phyloP scores from a whole-genome alignment of 73 alveolate genomes.

The Paramecium octaurelia region DNA sequence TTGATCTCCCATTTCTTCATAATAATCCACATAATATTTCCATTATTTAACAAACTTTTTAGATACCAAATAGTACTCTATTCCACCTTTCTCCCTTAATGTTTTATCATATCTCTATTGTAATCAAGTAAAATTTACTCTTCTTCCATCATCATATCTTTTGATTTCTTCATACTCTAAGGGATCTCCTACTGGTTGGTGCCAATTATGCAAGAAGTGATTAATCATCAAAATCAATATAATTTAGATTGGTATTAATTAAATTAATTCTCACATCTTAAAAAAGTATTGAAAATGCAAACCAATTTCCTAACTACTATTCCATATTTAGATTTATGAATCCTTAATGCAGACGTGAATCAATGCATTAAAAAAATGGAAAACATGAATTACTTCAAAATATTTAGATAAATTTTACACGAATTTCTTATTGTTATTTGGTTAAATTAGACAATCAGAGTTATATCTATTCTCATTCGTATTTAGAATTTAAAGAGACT shows the following conservation, averaged over 20 bases:
- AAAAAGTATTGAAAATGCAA: not conserved
- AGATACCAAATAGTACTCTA: constrained; percentile 1
- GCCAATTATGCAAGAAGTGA: not conserved
- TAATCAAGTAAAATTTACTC: not conserved
- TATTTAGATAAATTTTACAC: not conserved
- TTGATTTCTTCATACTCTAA: not conserved
- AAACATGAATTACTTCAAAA: not conserved
- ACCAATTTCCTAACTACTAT: not conserved
- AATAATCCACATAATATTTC: constrained; percentile 10
- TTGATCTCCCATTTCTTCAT: constrained; percentile 21
- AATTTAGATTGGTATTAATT: not conserved
- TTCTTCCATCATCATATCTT: constrained; percentile 12
- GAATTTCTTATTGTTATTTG: not conserved
- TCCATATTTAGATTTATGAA: not conserved
- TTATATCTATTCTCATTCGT: not conserved
- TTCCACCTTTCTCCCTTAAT: constrained; percentile 16
- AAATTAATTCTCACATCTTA: not conserved
- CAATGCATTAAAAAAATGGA: no score
- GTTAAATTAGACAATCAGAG: not conserved
- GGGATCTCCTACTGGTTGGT: not conserved
- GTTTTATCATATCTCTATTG: not conserved
- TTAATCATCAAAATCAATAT: not conserved
- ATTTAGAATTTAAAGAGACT: not conserved
- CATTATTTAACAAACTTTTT: constrained; percentile 13
- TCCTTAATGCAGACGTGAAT: not conserved